Evolutionary conservation across 805 yeast species (phyloP).

Genomic region (Ogataea dorogensis): DNA sequence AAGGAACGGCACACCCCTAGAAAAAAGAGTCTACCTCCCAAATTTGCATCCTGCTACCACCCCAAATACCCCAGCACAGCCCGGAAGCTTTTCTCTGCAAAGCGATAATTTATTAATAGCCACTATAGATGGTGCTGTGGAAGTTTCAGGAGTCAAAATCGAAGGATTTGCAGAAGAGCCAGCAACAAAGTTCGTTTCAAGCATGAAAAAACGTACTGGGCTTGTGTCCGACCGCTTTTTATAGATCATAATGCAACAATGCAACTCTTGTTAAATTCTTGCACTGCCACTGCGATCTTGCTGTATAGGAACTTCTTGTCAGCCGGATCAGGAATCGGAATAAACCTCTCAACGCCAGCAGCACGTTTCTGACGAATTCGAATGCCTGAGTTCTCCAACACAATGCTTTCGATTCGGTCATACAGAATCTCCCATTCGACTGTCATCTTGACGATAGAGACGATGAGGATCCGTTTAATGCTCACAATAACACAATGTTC

Average conservation of each 20-base stretch:
- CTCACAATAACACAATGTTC: constrained; percentile 78
- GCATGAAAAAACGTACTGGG: constrained; percentile 47
- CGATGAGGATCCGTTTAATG: constrained; percentile 62
- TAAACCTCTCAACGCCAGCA: constrained; percentile 49
- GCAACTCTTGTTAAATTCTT: constrained; percentile 62
- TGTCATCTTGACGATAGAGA: constrained; percentile 57
- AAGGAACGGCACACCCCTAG: constrained; percentile 22
- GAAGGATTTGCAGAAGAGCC: constrained; percentile 53
- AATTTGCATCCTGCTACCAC: constrained; percentile 30
- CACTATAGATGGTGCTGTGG: constrained; percentile 44
- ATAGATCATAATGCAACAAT: constrained; percentile 26
- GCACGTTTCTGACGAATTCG: constrained; percentile 51
- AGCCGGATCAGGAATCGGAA: constrained; percentile 70
- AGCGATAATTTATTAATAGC: constrained; percentile 35
- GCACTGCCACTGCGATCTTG: constrained; percentile 77
- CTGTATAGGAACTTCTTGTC: constrained; percentile 67
- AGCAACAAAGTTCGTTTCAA: constrained; percentile 42
- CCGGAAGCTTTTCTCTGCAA: constrained; percentile 28
- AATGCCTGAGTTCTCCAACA: constrained; percentile 78
- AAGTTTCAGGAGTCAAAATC: constrained; percentile 42
- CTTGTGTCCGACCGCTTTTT: constrained; percentile 3
- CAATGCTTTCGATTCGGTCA: constrained; percentile 63
- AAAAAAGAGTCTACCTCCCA: constrained; percentile 47
- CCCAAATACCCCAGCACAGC: constrained; percentile 11
- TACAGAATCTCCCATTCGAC: constrained; percentile 73